A percentile compares a stretch with the other conserved stretches of the same genome.
Evolutionary conservation across 176 grass and related monocot species (phyloP).

Genomic region (Oryza australiensis): DNA sequence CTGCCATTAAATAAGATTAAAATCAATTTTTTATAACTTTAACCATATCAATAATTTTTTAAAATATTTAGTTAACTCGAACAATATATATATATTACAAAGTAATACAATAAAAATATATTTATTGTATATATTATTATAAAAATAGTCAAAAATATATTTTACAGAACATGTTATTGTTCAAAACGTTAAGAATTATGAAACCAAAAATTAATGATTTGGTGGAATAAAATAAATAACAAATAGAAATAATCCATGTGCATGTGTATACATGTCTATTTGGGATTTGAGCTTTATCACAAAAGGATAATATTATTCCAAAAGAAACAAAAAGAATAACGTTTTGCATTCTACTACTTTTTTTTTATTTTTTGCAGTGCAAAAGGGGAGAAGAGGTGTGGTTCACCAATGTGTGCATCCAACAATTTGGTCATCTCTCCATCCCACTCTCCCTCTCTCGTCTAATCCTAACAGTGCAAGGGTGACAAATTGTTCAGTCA

Average conservation of each 20-base stretch:
- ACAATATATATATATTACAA: too few relatives aligned
- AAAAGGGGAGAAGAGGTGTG: background rate
- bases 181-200: too few relatives aligned
- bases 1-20: too few relatives aligned
- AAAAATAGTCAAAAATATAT: too few relatives aligned
- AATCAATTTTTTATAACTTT: too few relatives aligned
- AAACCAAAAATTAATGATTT: too few relatives aligned
- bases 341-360: background rate
- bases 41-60: too few relatives aligned
- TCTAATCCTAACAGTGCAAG: constrained; percentile 66
- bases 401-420: constrained; percentile 40
- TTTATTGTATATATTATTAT: too few relatives aligned
- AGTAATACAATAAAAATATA: too few relatives aligned
- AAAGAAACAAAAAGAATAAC: background rate
- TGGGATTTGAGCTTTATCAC: constrained; percentile 35
- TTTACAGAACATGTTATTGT: too few relatives aligned
- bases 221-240: background rate
- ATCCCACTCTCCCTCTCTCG: constrained; percentile 43
- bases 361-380: background rate
- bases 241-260: background rate
- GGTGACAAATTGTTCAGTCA: constrained; percentile 93
- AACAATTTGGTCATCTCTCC: constrained; percentile 43
- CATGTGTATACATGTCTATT: background rate
- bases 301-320: constrained; percentile 23
- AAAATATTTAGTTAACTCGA: too few relatives aligned